A percentile compares a stretch with the other conserved stretches of the same genome.
These are phyloP conservation scores for Ophiostoma piceae DNA, from an alignment of 2,329 filamentous ascomycete species.

Conservation along the genomic window DNA sequence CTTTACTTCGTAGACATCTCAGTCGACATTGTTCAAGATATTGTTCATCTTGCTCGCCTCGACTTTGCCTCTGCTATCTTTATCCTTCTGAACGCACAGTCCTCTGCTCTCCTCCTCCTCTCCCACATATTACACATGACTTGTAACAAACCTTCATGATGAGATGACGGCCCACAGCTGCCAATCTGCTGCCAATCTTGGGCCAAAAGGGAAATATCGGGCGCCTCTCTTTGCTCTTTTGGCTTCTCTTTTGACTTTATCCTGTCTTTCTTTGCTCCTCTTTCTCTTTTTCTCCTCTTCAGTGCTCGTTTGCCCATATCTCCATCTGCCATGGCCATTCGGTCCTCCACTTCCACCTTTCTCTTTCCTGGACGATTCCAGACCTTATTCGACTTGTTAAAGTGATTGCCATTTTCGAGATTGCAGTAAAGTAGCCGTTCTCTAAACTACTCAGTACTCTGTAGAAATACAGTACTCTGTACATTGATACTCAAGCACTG, in stretches of 20 bases:
- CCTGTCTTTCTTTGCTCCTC: too few species aligned
- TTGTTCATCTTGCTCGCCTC: background rate
- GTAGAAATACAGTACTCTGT: background rate
- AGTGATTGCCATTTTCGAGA: background rate
- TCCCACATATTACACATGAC: background rate
- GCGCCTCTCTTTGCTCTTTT: background rate
- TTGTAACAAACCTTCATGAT: background rate
- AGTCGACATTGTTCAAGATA: background rate
- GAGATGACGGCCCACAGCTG: conserved; percentile 7
- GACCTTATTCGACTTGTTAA: conserved; percentile 5
- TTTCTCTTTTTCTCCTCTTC: too few species aligned
- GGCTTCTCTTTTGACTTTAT: too few species aligned
- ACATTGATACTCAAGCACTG: background rate
- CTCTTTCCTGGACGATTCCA: background rate
- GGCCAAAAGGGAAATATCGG: conserved; percentile 3
- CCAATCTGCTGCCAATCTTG: background rate
- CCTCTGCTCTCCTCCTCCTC: background rate
- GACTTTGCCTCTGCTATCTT: background rate
- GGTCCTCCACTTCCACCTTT: background rate
- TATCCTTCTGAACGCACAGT: background rate
- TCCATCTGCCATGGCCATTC: background rate
- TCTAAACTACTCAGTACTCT: background rate
- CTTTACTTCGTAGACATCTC: background rate
- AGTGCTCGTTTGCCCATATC: background rate
- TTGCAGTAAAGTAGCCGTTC: background rate